These are phyloP conservation scores for Pythium pyrilobum DNA, from an alignment of 352 stramenopile genomes.

Conservation along the genomic window DNA sequence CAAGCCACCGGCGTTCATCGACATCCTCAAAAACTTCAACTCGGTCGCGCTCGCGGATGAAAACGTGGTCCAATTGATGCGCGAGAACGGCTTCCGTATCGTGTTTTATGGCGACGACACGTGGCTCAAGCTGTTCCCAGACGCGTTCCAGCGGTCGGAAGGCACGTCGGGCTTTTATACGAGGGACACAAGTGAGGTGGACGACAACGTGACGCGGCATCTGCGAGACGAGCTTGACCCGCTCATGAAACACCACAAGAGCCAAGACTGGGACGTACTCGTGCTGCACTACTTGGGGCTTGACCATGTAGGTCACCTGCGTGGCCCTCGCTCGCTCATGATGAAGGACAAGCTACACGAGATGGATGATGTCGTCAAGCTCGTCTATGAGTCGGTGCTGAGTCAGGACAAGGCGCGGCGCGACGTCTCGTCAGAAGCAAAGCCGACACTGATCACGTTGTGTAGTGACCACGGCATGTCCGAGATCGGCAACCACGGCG, in stretches of 20 bases:
- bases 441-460: slow-evolving; percentile 65
- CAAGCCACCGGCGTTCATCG: slow-evolving; percentile 83
- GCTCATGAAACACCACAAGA: slow-evolving; percentile 49
- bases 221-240: slow-evolving; percentile 81
- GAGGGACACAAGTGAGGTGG: slow-evolving; percentile 81
- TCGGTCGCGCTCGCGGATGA: slow-evolving; percentile 70
- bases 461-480: slow-evolving; percentile 90
- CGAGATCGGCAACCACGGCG: slow-evolving; percentile 83
- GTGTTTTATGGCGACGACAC: slow-evolving; percentile 90
- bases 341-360: slow-evolving; percentile 81
- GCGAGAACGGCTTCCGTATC: slow-evolving; percentile 37
- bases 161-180: slow-evolving; percentile 88
- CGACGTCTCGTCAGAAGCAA: not conserved
- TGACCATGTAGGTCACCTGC: slow-evolving; percentile 81
- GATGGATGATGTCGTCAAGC: slow-evolving; percentile 73
- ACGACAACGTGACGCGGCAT: slow-evolving; percentile 83
- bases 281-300: slow-evolving; percentile 86
- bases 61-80: slow-evolving; percentile 65
- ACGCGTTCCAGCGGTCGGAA: slow-evolving; percentile 62
- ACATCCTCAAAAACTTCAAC: slow-evolving; percentile 90
- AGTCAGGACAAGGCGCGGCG: slow-evolving; percentile 43
- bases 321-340: slow-evolving; percentile 64
- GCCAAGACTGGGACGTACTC: slow-evolving; percentile 77
- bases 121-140: slow-evolving; percentile 85
- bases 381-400: slow-evolving; percentile 50